These are phyloP conservation scores for Plantago coronopus DNA, from an alignment of 305 asterid genomes.

Conservation along the genomic window DNA sequence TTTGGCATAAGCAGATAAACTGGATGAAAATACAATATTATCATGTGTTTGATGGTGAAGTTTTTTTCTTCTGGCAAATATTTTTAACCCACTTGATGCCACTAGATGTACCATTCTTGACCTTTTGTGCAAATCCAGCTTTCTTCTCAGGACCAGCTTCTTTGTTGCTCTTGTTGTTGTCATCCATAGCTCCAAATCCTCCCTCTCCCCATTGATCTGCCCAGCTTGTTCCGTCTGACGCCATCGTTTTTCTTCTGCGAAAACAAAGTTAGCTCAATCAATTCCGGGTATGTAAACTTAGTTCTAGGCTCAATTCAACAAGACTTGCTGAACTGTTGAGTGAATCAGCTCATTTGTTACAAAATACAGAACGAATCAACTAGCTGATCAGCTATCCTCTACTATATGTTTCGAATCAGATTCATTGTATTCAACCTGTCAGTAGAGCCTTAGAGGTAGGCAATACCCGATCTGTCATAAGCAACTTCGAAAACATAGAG, in stretches of 20 bases:
- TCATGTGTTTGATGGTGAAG: slow-evolving; percentile 28
- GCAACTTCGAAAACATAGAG: neutral
- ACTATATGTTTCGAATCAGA: too few species aligned
- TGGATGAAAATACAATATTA: neutral
- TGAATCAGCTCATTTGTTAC: too few species aligned
- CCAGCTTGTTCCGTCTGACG: slow-evolving; percentile 77
- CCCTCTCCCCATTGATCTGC: slow-evolving; percentile 96
- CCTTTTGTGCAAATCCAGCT: slow-evolving; percentile 53
- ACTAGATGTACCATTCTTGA: slow-evolving; percentile 47
- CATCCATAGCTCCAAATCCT: slow-evolving; percentile 66
- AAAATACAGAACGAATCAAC: neutral
- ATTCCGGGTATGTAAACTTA: too few species aligned
- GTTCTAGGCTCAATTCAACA: too few species aligned
- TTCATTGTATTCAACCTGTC: too few species aligned
- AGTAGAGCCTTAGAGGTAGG: too few species aligned
- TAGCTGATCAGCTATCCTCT: too few species aligned
- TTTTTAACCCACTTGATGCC: slow-evolving; percentile 61
- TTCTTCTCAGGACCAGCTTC: slow-evolving; percentile 40
- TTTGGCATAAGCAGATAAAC: neutral
- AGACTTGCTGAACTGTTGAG: too few species aligned
- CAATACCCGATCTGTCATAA: too few species aligned
- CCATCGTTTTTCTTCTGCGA: slow-evolving; percentile 37
- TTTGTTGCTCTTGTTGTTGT: slow-evolving; percentile 32
- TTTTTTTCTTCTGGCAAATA: slow-evolving; percentile 59
- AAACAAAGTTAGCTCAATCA: neutral